Conservation (phyloP, 441 rosid genomes). For the Bruguiera hainesii region DNA sequence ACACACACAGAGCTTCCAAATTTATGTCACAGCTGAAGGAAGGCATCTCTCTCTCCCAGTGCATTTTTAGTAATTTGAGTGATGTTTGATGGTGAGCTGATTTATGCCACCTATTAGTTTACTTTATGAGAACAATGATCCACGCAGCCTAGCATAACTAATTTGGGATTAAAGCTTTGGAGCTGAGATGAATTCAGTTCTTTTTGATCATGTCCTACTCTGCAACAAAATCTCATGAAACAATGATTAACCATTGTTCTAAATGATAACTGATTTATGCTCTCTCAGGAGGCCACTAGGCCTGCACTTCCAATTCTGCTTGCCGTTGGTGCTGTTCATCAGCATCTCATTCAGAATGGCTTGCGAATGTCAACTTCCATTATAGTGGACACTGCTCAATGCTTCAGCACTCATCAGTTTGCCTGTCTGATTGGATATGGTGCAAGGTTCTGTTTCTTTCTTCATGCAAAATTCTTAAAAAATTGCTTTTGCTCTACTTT, state of each 20-base stretch:
- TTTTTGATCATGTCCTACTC: conserved; percentile 7
- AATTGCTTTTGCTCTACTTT: background rate
- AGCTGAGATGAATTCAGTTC: background rate
- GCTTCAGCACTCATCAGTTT: conserved; percentile 99
- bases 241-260: conserved; percentile 8
- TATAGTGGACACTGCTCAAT: conserved; percentile 95
- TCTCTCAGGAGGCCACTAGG: conserved; percentile 74
- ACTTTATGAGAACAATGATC: too few species aligned
- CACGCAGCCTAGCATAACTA: background rate
- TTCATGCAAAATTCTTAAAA: conserved; percentile 1
- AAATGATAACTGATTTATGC: conserved; percentile 14
- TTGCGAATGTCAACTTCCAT: conserved; percentile 94
- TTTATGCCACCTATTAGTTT: background rate
- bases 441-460: conserved; percentile 64
- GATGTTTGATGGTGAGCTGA: background rate
- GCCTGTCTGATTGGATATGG: conserved; percentile 99
- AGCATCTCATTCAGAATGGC: conserved; percentile 98
- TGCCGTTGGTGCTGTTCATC: conserved; percentile 99
- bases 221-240: conserved; percentile 6
- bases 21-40: too few species aligned
- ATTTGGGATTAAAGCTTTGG: background rate
- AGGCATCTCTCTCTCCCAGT: too few species aligned
- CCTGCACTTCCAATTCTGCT: conserved; percentile 94
- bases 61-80: background rate
- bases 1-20: too few species aligned